Base-by-base conservation (phyloP, 2,329 filamentous ascomycete species). In the Metarhizium guizhouense region DNA sequence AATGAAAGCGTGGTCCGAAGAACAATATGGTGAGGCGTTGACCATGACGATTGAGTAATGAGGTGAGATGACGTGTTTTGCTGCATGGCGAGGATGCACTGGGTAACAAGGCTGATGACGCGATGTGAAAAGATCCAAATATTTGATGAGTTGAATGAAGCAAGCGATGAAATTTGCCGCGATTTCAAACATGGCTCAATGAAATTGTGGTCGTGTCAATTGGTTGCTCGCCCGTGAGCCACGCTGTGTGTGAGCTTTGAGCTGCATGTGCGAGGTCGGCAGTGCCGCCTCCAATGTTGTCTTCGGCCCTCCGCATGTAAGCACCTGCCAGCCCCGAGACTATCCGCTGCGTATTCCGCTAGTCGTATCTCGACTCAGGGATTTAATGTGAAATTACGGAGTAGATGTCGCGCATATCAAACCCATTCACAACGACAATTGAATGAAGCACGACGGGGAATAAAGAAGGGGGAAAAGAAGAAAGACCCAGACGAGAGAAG, bases 1-100 rank as follows among this genome's bases (percentile, higher is more conserved):
- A 0, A 67, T 74, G 59, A 67, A 64, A 53, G 61, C 60, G 30
- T 77, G 72, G 70, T 69, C 68, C 4, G 52, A 60, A 20, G 61
- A 70, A 51, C 68, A 61, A 57, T 64, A 75, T 56, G 73, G 72
- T 4, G 57, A 63, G n/a, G 60, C 59, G 40, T 57, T 63, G 60
- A 63, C 30, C 54, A 64, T 65, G 43, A 59, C 61, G 3, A 64
- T 68, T 60, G 52, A 18, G 30, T 54, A 20, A 50, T 6, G 6
- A 10, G 29, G 32, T 6, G 52, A 8, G 47, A 40, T 18, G 45
- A 38, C 6, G 29, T 14, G n/a, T 42, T 34, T 34, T 7, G 32
- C 32, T 34, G 7, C 10, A 34, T 34, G 10, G 32, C 32, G 32
- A 34, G 32, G 10, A 6, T 34, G 32, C 7, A 34, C 10, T 34